Evolutionary conservation across 2,329 filamentous ascomycete genomes (phyloP).

Genomic region (Penicillium sp.): DNA sequence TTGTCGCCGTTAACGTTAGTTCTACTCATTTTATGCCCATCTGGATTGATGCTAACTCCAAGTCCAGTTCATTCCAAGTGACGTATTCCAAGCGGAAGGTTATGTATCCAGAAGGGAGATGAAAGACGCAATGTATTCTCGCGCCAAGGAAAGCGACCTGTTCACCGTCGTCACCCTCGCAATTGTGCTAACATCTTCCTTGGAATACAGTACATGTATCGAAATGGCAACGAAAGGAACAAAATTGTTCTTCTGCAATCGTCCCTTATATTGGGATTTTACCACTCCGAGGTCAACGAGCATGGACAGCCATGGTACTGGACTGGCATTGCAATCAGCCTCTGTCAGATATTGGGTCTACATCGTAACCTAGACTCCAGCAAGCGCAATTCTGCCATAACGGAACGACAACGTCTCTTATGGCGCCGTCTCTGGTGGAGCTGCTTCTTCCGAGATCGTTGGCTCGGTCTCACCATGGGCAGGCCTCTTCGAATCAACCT

Average conservation of each 20-base stretch:
- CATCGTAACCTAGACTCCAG: slow-evolving; percentile 28
- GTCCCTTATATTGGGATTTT: slow-evolving; percentile 44
- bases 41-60: neutral
- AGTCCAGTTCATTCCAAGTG: slow-evolving; percentile 25
- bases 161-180: neutral
- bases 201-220: slow-evolving; percentile 17
- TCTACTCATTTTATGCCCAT: too few relatives aligned
- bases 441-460: slow-evolving; percentile 43
- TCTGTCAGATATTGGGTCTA: slow-evolving; percentile 46
- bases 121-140: slow-evolving; percentile 39
- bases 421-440: slow-evolving; percentile 46
- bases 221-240: slow-evolving; percentile 39
- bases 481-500: slow-evolving; percentile 42
- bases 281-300: slow-evolving; percentile 44
- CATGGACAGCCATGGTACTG: slow-evolving; percentile 48
- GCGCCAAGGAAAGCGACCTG: slow-evolving; percentile 32
- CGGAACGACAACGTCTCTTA: slow-evolving; percentile 23
- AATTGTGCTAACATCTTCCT: neutral
- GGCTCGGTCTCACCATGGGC: slow-evolving; percentile 41
- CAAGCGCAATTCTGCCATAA: slow-evolving; percentile 17
- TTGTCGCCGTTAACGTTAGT: slow-evolving; percentile 38
- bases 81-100: slow-evolving; percentile 30
- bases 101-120: slow-evolving; percentile 35
- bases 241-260: slow-evolving; percentile 46
- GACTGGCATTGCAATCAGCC: slow-evolving; percentile 46